These are phyloP conservation scores for Articulospora tetracladia DNA, from an alignment of 495 filamentous ascomycete genomes.

Conservation along the genomic window DNA sequence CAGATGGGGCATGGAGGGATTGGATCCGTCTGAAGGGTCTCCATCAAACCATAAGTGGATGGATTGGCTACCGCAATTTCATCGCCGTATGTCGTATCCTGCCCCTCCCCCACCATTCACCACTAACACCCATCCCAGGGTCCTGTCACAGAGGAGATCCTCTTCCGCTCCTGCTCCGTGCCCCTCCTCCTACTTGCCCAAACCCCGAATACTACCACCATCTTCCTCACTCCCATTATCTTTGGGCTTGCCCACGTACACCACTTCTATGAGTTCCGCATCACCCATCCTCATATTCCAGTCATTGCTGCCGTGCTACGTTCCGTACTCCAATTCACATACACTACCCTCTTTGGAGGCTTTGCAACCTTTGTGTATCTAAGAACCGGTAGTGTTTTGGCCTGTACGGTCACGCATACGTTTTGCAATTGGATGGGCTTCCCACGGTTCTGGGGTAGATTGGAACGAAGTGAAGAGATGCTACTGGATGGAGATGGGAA, in stretches of 20 bases:
- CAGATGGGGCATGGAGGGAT: conserved; percentile 65
- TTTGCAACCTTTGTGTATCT: conserved; percentile 89
- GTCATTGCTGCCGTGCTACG: conserved; percentile 56
- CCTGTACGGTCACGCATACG: conserved; percentile 69
- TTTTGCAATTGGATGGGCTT: conserved; percentile 94
- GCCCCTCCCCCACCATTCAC: conserved; percentile 1
- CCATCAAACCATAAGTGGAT: conserved; percentile 26
- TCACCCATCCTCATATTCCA: conserved; percentile 71
- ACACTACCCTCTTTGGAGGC: conserved; percentile 90
- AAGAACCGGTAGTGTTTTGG: conserved; percentile 74
- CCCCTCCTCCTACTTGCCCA: conserved; percentile 79
- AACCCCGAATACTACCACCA: conserved; percentile 49
- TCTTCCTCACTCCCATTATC: conserved; percentile 81
- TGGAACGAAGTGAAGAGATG: conserved; percentile 33
- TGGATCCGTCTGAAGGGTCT: conserved; percentile 45
- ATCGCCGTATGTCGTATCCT: conserved; percentile 36
- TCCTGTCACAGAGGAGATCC: conserved; percentile 86
- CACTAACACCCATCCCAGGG: conserved; percentile 35
- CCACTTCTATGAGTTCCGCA: conserved; percentile 91
- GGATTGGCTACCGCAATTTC: conserved; percentile 55
- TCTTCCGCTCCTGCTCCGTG: conserved; percentile 83
- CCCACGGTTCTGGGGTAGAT: conserved; percentile 79
- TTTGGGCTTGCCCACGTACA: conserved; percentile 95
- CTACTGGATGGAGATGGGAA: conserved; percentile 15
- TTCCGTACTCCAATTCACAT: conserved; percentile 81